Evolutionary conservation across 2,329 filamentous ascomycete species (phyloP), one percentile per base, ranked within the genome.

Genomic region (Diaporthe aspalathi): DNA sequence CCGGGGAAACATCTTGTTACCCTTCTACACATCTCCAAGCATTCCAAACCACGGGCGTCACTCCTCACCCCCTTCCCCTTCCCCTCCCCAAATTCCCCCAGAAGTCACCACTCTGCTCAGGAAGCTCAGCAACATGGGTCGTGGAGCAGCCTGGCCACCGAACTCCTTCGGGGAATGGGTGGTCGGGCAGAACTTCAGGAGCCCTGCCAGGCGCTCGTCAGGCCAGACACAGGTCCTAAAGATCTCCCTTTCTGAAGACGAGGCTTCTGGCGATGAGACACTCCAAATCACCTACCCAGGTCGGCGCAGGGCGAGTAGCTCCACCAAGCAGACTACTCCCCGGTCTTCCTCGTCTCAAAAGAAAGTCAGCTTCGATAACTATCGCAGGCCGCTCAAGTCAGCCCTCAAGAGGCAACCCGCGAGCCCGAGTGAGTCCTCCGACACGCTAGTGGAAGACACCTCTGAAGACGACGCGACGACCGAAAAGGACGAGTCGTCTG

Each of bases 271-370:
- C 9, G 80, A 83, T 32, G 87, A 89, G 67, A 84, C 81, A 3
- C 77, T 88, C 67, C 81, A 78, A 22, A 77, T 89, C 47, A 86
- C 84, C 1, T 86, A 87, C 66, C 86, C 87, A 1, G 83, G 85
- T 67, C 78, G 79, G 5, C 75, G 79, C 20, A 72, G 70, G 43
- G 24, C 45, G 54, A 50, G 54, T 56, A 49, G 72, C 66, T 29
- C 52, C 29, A 29, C 60, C 35, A 67, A 43, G n/a, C 47, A 60
- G 20, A 0, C 56, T 17, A 35, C 57, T 17, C 49, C 8, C 17
- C 32, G 24, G 27, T 52, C 63, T 9, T 29, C 52, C 6, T 32
- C 67, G 17, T 71, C 71, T n/a, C 56, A 43, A 20, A 86, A 86
- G 74, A 84, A 83, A 68, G 85, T 87, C 40, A 83, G 82, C 20